These are phyloP conservation scores for Suillus cothurnatus DNA, from an alignment of 768 basidiomycete species.

Conservation along the genomic window DNA sequence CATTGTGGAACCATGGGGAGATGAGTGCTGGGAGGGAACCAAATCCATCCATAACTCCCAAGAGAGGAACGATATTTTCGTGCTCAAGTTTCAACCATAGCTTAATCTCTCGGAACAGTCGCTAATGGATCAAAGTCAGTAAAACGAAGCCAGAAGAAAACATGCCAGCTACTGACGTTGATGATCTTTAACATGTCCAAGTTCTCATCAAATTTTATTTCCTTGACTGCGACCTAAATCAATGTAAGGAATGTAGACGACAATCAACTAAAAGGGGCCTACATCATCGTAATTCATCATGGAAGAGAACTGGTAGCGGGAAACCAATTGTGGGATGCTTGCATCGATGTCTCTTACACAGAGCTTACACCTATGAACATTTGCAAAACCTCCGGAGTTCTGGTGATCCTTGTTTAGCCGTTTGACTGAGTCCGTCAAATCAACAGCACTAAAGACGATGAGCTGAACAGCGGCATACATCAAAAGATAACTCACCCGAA, in stretches of 20 bases:
- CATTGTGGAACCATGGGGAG: conserved; percentile 36
- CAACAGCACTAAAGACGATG: neutral
- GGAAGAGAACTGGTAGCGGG: neutral
- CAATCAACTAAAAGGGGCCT: neutral
- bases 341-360: neutral
- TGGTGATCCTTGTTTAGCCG: neutral
- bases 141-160: neutral
- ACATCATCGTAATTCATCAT: neutral
- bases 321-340: neutral
- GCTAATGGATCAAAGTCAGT: conserved; percentile 14
- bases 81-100: conserved; percentile 34
- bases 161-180: neutral
- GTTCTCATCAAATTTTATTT: neutral
- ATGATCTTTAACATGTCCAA: neutral
- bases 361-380: neutral
- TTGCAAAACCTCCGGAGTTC: neutral
- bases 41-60: conserved; percentile 28
- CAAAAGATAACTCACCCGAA: neutral
- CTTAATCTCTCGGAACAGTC: conserved; percentile 32
- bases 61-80: conserved; percentile 32
- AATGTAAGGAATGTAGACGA: neutral
- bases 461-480: neutral
- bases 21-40: conserved; percentile 36
- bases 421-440: neutral
- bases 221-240: neutral